Conservation (phyloP, 345 rosid species). For the Syzygium aqueum region DNA sequence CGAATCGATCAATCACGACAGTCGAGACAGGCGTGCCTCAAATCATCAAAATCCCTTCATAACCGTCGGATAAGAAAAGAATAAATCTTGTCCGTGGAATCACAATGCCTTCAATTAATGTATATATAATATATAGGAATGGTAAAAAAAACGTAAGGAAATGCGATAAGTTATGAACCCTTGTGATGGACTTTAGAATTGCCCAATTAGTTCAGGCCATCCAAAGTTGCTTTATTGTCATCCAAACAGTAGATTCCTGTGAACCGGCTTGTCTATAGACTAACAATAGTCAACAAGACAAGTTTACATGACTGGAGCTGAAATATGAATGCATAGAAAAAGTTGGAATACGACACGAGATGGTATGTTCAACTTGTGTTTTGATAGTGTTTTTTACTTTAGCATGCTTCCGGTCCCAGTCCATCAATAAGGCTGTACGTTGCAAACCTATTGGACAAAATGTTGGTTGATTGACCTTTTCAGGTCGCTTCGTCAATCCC, state of each 20-base stretch:
- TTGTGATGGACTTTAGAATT: not conserved
- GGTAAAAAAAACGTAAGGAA: not conserved
- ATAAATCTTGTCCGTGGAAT: not conserved
- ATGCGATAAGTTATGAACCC: not conserved
- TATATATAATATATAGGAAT: not conserved
- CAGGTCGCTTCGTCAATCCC: not conserved
- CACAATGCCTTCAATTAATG: not conserved
- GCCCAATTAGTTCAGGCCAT: not conserved
- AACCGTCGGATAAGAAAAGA: not conserved
- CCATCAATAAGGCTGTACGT: not conserved
- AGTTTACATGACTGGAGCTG: not conserved
- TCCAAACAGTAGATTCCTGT: not conserved
- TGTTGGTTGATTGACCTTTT: not conserved
- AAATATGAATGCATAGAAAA: not conserved
- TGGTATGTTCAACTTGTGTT: not conserved
- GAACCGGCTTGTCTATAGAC: not conserved
- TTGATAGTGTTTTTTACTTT: not conserved
- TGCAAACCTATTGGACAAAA: not conserved
- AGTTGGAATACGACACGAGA: not conserved
- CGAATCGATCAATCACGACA: accelerated
- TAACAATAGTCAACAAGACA: not conserved
- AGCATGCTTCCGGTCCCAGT: not conserved
- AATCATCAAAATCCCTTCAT: not conserved
- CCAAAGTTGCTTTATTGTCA: not conserved
- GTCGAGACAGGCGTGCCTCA: not conserved